A percentile compares a stretch with the other conserved stretches of the same genome.
Conservation (phyloP, 192 early-diverging fungal genomes). For the Spizellomyces sp. region DNA sequence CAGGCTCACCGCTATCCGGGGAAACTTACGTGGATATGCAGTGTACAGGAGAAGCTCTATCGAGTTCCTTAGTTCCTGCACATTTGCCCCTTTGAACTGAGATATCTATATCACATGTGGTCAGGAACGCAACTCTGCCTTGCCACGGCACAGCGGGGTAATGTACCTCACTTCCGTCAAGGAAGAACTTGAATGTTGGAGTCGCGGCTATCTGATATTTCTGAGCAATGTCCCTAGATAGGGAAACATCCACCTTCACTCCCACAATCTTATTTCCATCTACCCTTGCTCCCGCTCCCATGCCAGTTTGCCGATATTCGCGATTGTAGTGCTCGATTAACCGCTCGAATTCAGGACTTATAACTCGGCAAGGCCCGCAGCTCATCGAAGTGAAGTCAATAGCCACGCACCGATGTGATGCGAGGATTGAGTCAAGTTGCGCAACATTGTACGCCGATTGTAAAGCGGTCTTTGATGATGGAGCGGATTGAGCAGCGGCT, state of each 20-base stretch:
- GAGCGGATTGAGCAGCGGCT: conserved; percentile 11
- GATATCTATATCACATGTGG: conserved; percentile 26
- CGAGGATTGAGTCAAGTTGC: conserved; percentile 47
- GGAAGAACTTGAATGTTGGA: conserved; percentile 74
- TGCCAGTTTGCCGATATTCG: conserved; percentile 19
- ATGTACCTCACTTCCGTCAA: conserved; percentile 52
- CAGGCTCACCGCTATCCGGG: too few relatives aligned
- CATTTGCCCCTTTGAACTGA: conserved; percentile 67
- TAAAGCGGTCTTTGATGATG: conserved; percentile 16
- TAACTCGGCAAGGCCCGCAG: conserved; percentile 71
- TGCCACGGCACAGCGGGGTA: not conserved
- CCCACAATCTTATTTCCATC: conserved; percentile 51
- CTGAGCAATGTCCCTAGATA: conserved; percentile 55
- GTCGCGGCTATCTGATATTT: conserved; percentile 62
- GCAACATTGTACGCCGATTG: conserved; percentile 42
- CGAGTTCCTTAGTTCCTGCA: conserved; percentile 55
- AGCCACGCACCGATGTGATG: conserved; percentile 54
- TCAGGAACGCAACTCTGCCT: not conserved
- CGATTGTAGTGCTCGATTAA: conserved; percentile 51
- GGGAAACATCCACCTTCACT: conserved; percentile 61
- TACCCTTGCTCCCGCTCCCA: conserved; percentile 5
- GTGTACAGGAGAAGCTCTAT: conserved; percentile 65
- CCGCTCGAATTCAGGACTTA: conserved; percentile 68
- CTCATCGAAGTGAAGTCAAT: conserved; percentile 71
- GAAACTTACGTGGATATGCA: conserved; percentile 62